Evolutionary conservation across 2,329 filamentous ascomycete genomes (phyloP).

Genomic region (Chaetoscypha palmicola): DNA sequence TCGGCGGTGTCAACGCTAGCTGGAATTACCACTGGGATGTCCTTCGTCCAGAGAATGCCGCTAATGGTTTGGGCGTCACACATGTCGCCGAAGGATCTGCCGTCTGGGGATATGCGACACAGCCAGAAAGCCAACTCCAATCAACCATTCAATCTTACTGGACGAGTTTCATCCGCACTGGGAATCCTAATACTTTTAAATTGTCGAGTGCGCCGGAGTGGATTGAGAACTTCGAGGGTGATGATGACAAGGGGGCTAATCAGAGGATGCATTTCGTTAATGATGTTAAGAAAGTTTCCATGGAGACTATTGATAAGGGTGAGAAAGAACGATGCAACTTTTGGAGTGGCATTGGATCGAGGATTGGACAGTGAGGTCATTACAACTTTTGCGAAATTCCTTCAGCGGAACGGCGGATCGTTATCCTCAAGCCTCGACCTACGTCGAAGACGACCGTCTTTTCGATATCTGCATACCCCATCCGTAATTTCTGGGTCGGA

Average conservation of each 20-base stretch:
- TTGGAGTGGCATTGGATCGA: slow-evolving; percentile 40
- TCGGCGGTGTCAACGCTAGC: slow-evolving; percentile 35
- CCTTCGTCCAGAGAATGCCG: slow-evolving; percentile 46
- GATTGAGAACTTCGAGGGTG: slow-evolving; percentile 36
- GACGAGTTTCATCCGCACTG: slow-evolving; percentile 62
- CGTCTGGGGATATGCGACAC: slow-evolving; percentile 60
- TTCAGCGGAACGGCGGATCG: no score
- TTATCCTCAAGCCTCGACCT: no score
- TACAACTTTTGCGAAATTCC: no score
- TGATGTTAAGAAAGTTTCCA: slow-evolving; percentile 33
- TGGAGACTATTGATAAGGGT: slow-evolving; percentile 37
- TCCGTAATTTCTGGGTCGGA: no score
- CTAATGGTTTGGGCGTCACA: slow-evolving; percentile 52
- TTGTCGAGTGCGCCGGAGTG: slow-evolving; percentile 42
- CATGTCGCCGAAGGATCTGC: slow-evolving; percentile 62
- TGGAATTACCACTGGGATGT: slow-evolving; percentile 65
- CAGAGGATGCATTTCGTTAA: slow-evolving; percentile 36
- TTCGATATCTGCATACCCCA: no score
- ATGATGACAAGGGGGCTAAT: slow-evolving; percentile 12
- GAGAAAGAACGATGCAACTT: slow-evolving; percentile 42
- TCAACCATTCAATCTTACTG: slow-evolving; percentile 63
- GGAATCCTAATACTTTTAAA: slow-evolving; percentile 57
- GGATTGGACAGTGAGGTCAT: slow-evolving; percentile 41
- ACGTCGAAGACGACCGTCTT: no score
- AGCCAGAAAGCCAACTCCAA: slow-evolving; percentile 50